Evolutionary conservation across 129 eudicot species (phyloP).

Genomic region (Flaveria trinervia): DNA sequence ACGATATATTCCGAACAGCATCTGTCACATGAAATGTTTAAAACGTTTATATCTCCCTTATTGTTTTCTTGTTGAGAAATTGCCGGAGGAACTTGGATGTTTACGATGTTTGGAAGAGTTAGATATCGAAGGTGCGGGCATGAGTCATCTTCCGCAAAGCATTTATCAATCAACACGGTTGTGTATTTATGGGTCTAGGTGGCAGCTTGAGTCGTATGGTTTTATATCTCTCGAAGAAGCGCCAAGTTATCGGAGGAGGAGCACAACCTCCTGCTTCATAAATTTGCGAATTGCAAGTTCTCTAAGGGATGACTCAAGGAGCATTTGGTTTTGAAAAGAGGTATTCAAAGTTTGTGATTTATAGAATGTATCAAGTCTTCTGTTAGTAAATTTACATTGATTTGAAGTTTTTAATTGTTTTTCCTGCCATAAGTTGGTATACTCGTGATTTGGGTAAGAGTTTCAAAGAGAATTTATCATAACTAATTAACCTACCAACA

Average conservation of each 20-base stretch:
- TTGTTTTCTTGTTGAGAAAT: not conserved
- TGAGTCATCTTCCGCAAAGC: slow-evolving; percentile 7
- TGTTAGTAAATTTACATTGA: not conserved
- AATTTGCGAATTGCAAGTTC: no score
- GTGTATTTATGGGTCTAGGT: not conserved
- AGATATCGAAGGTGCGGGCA: not conserved
- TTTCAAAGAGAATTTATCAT: no score
- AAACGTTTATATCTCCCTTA: not conserved
- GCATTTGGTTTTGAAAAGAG: no score
- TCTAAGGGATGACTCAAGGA: no score
- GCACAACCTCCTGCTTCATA: no score
- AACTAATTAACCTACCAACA: no score
- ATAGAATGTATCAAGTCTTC: no score
- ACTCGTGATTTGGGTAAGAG: no score
- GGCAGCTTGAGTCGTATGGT: not conserved
- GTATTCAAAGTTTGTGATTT: no score
- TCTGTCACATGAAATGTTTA: not conserved
- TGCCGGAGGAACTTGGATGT: slow-evolving; percentile 16
- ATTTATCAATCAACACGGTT: not conserved
- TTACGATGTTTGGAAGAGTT: not conserved
- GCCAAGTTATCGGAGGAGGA: no score
- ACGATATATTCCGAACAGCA: not conserved
- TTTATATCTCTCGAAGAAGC: no score
- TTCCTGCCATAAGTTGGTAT: not conserved
- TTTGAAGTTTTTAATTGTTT: no score